Evolutionary conservation across 495 filamentous ascomycete species (phyloP).

Genomic region (Aspergillus leporis): DNA sequence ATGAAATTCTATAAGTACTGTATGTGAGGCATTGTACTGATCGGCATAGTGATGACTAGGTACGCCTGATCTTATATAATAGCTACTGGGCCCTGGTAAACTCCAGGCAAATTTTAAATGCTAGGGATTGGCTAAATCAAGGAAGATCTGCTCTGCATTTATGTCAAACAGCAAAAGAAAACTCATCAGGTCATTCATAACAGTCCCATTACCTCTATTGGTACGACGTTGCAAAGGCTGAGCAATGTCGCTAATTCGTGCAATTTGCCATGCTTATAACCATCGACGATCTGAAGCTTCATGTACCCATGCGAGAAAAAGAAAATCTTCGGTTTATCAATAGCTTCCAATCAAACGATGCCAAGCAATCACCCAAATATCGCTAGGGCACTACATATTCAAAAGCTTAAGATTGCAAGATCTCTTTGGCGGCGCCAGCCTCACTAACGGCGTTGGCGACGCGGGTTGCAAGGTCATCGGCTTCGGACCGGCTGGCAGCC

Average conservation of each 20-base stretch:
- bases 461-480: constrained; percentile 81
- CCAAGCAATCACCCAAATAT: neutral
- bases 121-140: neutral
- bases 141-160: constrained; percentile 1
- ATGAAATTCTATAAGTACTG: neutral
- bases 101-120: neutral
- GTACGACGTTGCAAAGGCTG: neutral
- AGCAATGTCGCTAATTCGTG: neutral
- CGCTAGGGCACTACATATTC: neutral
- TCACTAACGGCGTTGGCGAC: constrained; percentile 71
- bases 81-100: neutral
- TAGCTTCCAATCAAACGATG: neutral
- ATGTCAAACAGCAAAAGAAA: constrained; percentile 9
- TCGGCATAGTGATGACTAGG: neutral
- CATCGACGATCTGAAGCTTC: neutral
- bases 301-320: neutral
- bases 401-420: constrained; percentile 16
- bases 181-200: constrained; percentile 19
- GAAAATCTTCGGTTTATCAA: neutral
- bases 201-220: constrained; percentile 9
- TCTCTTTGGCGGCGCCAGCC: constrained; percentile 34
- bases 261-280: neutral
- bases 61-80: neutral
- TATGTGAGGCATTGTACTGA: neutral
- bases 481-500: constrained; percentile 79